phyloP scores from a whole-genome alignment of 257 asterid species.

The Solanum dulcamara region DNA sequence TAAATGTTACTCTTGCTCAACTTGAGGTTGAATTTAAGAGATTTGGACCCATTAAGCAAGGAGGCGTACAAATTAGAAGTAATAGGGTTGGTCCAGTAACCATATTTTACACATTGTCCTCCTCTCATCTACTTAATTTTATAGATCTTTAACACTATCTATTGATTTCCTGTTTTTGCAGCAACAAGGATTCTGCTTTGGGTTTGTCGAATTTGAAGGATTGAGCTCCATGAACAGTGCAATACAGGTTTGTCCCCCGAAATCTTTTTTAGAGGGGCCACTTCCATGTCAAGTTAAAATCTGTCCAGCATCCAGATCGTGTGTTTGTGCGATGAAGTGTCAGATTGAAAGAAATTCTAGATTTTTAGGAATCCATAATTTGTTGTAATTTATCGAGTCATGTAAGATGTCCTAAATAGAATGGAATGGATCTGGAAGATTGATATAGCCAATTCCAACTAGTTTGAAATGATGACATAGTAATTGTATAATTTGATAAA shows the following conservation, averaged over 20 bases:
- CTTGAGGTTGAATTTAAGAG: conserved; percentile 2
- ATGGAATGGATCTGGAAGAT: too few species aligned
- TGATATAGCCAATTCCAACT: background rate
- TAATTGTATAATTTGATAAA: background rate
- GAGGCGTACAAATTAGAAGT: conserved; percentile 3
- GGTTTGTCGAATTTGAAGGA: conserved; percentile 1
- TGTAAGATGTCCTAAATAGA: background rate
- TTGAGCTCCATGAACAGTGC: conserved; percentile 1
- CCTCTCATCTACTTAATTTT: background rate
- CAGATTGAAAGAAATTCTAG: background rate
- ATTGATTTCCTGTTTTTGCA: background rate
- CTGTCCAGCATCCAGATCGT: background rate
- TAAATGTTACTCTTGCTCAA: background rate
- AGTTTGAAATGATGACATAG: background rate
- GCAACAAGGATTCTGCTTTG: conserved; percentile 12
- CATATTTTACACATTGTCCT: background rate
- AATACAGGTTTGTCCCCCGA: background rate
- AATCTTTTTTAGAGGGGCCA: background rate
- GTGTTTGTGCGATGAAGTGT: background rate
- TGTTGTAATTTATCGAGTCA: background rate
- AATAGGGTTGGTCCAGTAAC: background rate
- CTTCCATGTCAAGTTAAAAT: background rate
- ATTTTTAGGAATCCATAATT: background rate
- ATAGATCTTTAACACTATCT: background rate
- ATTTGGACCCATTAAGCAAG: conserved; percentile 2